Evolutionary conservation across 148 eudicot species (phyloP).

Genomic region (Amaranthus palmeri): DNA sequence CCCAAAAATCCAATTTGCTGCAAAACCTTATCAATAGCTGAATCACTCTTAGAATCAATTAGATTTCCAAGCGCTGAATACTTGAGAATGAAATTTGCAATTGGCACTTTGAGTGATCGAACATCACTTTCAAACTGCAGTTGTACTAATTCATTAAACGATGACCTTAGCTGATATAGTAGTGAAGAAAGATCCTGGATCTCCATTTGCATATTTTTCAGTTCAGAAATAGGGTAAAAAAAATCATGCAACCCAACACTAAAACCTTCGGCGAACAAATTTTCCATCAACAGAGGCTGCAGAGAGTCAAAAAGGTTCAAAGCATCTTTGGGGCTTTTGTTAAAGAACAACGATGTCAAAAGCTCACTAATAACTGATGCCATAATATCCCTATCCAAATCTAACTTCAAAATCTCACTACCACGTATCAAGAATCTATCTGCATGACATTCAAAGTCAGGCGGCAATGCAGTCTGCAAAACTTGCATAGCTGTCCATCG

Average conservation of each 20-base stretch:
- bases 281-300: conserved; percentile 87
- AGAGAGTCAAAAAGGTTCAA: conserved; percentile 57
- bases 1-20: conserved; percentile 91
- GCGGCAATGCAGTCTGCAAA: conserved; percentile 61
- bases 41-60: conserved; percentile 78
- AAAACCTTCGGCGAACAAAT: conserved; percentile 63
- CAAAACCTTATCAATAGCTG: conserved; percentile 69
- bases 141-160: conserved; percentile 59
- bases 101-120: conserved; percentile 40
- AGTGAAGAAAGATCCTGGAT: conserved; percentile 52
- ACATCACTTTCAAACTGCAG: conserved; percentile 59
- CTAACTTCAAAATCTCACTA: conserved; percentile 50
- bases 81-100: conserved; percentile 51
- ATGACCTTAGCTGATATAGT: conserved; percentile 43
- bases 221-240: conserved; percentile 34
- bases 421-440: conserved; percentile 49
- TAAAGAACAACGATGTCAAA: conserved; percentile 56
- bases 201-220: conserved; percentile 34
- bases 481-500: conserved; percentile 79
- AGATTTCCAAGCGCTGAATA: conserved; percentile 62
- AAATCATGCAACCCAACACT: conserved; percentile 73
- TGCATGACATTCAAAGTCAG: conserved; percentile 50
- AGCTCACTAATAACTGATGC: conserved; percentile 54
- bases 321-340: conserved; percentile 70
- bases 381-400: conserved; percentile 53